Evolutionary conservation across 352 stramenopile genomes (phyloP).

Genomic region (Globisporangium nagaii): DNA sequence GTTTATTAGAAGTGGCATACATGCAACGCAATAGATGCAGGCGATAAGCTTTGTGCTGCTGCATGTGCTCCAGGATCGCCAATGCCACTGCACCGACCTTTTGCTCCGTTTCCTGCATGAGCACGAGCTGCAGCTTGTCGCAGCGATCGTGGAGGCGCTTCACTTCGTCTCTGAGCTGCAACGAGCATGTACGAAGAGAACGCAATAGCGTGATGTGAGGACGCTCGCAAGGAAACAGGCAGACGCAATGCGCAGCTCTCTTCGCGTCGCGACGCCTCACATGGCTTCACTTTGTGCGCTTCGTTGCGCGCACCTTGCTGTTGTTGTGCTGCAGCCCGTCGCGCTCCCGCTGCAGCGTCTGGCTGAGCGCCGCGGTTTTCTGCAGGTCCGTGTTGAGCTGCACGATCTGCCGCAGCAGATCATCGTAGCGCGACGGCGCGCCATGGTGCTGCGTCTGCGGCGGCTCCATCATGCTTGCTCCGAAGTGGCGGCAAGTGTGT

Average conservation of each 20-base stretch:
- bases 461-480: slow-evolving; percentile 3
- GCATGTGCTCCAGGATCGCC: no score
- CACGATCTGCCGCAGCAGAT: slow-evolving; percentile 76
- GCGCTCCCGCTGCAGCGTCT: slow-evolving; percentile 72
- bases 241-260: not conserved
- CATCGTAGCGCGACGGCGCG: slow-evolving; percentile 49
- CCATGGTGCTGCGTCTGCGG: not conserved
- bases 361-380: slow-evolving; percentile 76
- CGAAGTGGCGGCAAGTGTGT: not conserved
- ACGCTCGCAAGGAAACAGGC: not conserved
- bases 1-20: not conserved
- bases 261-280: not conserved
- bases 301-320: slow-evolving; percentile 47
- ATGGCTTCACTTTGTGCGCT: not conserved
- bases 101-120: slow-evolving; percentile 80
- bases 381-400: slow-evolving; percentile 81
- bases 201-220: not conserved
- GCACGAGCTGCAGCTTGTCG: slow-evolving; percentile 71
- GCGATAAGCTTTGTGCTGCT: no score
- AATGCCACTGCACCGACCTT: slow-evolving; percentile 47
- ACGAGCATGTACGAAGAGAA: not conserved
- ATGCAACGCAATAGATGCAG: no score
- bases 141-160: slow-evolving; percentile 71
- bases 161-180: slow-evolving; percentile 53
- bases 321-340: slow-evolving; percentile 62